Conservation (phyloP, 495 filamentous ascomycete genomes). For the Aspergillus incahuasiensis region DNA sequence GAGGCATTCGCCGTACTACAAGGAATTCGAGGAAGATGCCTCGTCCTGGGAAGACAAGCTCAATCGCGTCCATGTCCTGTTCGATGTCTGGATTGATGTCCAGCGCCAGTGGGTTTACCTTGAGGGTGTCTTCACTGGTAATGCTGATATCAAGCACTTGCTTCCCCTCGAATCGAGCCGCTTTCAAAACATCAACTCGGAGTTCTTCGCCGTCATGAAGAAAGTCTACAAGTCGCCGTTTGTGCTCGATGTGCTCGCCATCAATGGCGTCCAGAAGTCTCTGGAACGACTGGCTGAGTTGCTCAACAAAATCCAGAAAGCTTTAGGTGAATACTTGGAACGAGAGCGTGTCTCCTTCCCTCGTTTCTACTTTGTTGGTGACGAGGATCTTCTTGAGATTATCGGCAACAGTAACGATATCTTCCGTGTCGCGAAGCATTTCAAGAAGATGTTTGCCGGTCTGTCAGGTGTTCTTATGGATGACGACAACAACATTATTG, state of each 20-base stretch:
- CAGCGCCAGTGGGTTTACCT: constrained; percentile 99
- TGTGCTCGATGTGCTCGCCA: constrained; percentile 91
- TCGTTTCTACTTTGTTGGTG: constrained; percentile 98
- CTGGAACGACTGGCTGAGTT: constrained; percentile 90
- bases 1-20: constrained; percentile 98
- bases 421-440: constrained; percentile 90
- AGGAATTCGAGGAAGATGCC: constrained; percentile 97
- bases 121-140: constrained; percentile 96
- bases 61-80: constrained; percentile 93
- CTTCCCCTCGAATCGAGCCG: constrained; percentile 92
- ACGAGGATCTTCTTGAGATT: constrained; percentile 98
- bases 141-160: constrained; percentile 97
- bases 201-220: constrained; percentile 97
- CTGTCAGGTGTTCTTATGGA: constrained; percentile 86
- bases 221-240: constrained; percentile 94
- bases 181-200: constrained; percentile 98
- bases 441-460: constrained; percentile 99
- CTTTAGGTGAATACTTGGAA: constrained; percentile 96
- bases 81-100: constrained; percentile 99
- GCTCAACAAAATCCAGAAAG: constrained; percentile 99
- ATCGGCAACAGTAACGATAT: constrained; percentile 99
- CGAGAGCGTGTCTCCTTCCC: constrained; percentile 96
- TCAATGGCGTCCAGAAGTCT: constrained; percentile 91
- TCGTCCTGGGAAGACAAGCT: constrained; percentile 96
- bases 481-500: constrained; percentile 80